phyloP scores from a whole-genome alignment of 306 rosid genomes.

The Begonia fuchsioides region DNA sequence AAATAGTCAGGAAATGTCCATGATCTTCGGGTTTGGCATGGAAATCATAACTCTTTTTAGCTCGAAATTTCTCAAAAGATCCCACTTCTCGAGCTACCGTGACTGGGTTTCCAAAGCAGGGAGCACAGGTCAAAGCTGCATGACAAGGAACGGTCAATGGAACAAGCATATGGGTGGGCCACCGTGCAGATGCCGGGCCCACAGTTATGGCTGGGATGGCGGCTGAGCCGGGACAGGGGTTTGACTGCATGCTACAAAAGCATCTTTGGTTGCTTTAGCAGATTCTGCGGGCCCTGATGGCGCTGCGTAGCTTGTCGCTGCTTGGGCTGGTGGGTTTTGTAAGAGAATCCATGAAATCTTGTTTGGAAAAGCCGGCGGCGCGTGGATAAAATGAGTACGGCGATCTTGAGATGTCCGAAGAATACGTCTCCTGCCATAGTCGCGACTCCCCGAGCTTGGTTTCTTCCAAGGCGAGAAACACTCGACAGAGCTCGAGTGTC shows the following conservation, averaged over 20 bases:
- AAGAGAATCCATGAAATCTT: conserved; percentile 54
- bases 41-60: too few relatives aligned
- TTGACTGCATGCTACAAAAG: conserved; percentile 39
- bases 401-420: too few relatives aligned
- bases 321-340: conserved; percentile 91
- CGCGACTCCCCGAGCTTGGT: conserved; percentile 46
- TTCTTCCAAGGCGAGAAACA: conserved; percentile 53
- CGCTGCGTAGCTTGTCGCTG: conserved; percentile 80
- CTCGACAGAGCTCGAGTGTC: conserved; percentile 27
- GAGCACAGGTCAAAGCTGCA: too few relatives aligned
- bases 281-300: conserved; percentile 64
- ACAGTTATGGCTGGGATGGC: conserved; percentile 83
- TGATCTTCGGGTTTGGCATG: conserved; percentile 6
- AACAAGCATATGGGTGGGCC: conserved; percentile 85
- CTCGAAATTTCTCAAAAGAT: conserved; percentile 28
- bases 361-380: conserved; percentile 62
- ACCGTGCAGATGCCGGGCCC: conserved; percentile 97
- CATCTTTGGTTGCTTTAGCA: conserved; percentile 34
- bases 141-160: conserved; percentile 76
- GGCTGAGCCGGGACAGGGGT: conserved; percentile 52
- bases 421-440: too few relatives aligned
- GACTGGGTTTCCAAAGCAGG: background rate
- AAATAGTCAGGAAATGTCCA: conserved; percentile 29
- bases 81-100: conserved; percentile 18
- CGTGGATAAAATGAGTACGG: too few relatives aligned